phyloP scores from a whole-genome alignment of 331 rosid species.

The Stylosanthes scabra region DNA sequence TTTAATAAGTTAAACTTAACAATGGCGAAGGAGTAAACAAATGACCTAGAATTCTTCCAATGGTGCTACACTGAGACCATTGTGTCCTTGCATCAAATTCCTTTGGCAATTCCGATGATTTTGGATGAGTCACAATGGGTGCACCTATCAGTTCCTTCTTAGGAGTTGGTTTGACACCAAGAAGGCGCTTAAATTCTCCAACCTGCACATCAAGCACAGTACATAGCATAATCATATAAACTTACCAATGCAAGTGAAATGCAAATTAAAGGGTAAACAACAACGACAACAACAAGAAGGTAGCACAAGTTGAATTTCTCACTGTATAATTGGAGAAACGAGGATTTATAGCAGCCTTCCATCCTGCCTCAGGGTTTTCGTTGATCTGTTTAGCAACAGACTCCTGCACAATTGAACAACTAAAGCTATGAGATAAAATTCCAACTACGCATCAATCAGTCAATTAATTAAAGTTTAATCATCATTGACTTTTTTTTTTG shows the following conservation, averaged over 20 bases:
- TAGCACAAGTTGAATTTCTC: conserved; percentile 35
- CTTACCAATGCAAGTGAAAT: conserved; percentile 20
- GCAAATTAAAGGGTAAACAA: conserved; percentile 14
- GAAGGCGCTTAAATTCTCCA: conserved; percentile 83
- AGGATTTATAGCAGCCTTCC: conserved; percentile 86
- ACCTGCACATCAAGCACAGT: conserved; percentile 53
- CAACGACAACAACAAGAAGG: not conserved
- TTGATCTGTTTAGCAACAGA: conserved; percentile 71
- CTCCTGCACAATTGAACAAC: conserved; percentile 52
- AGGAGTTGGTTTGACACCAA: conserved; percentile 83
- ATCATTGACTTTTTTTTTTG: no score
- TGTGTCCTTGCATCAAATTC: conserved; percentile 87
- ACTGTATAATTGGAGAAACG: conserved; percentile 82
- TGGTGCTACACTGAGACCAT: conserved; percentile 81
- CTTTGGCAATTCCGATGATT: conserved; percentile 72
- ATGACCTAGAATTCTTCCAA: conserved; percentile 84
- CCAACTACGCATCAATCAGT: conserved; percentile 20
- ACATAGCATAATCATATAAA: conserved; percentile 11
- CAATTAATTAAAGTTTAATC: no score
- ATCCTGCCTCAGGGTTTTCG: conserved; percentile 78
- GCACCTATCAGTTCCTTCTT: conserved; percentile 49
- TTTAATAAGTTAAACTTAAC: conserved; percentile 19
- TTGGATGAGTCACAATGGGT: conserved; percentile 66
- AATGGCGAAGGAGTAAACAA: conserved; percentile 5
- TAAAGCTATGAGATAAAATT: not conserved